These are phyloP conservation scores for Rhizophagus sp. DNA, from an alignment of 192 early-diverging fungal species.

Conservation along the genomic window DNA sequence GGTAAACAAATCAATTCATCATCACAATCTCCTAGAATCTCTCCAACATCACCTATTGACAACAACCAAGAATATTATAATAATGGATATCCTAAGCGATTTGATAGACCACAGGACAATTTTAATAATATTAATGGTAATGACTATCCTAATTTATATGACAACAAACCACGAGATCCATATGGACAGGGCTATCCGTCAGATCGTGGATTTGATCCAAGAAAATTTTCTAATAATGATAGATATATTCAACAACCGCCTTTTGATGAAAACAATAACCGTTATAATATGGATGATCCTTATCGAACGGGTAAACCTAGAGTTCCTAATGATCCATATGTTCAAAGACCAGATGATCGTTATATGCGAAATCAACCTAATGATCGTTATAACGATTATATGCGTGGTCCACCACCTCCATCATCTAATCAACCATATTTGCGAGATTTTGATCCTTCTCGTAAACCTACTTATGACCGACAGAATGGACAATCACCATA, in stretches of 20 bases:
- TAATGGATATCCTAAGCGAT: background rate
- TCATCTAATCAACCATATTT: constrained; percentile 6
- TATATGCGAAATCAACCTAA: background rate
- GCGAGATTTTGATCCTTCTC: too few relatives aligned
- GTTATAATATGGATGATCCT: background rate
- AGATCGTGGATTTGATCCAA: background rate
- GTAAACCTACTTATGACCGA: too few relatives aligned
- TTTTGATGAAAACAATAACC: background rate
- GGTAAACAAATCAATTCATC: constrained; percentile 8
- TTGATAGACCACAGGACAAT: background rate
- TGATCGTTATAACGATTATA: constrained; percentile 3
- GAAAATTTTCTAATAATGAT: background rate
- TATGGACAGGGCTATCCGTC: background rate
- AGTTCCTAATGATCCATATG: background rate
- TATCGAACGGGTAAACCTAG: background rate
- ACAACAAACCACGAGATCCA: background rate
- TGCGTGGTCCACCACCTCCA: background rate
- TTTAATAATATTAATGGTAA: background rate
- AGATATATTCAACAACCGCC: background rate
- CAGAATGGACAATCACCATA: background rate
- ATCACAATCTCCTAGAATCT: background rate
- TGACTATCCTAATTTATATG: background rate
- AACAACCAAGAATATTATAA: background rate
- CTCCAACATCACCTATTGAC: background rate
- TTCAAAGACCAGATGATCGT: background rate